phyloP scores from a whole-genome alignment of 331 rosid genomes.

The Rosa hybrid region DNA sequence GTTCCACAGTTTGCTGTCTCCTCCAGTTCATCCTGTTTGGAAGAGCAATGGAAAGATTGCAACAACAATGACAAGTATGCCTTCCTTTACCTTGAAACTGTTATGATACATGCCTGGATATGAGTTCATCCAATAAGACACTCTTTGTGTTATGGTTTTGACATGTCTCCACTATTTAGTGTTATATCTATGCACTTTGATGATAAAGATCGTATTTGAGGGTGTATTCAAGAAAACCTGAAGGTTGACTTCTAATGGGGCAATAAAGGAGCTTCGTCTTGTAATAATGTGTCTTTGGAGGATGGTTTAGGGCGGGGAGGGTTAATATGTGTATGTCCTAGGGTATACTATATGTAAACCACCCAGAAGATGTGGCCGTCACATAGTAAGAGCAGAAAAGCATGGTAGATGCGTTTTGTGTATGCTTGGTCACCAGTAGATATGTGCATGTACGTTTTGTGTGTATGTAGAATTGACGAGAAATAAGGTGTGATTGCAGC shows the following conservation, averaged over 20 bases:
- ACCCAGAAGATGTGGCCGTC: not conserved
- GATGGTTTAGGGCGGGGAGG: not conserved
- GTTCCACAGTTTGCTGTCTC: slow-evolving; percentile 44
- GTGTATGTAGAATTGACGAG: not conserved
- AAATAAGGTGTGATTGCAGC: not conserved
- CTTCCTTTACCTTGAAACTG: not conserved
- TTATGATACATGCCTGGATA: not conserved
- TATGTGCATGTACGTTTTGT: not conserved
- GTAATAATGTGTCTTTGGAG: not conserved
- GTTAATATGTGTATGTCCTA: not conserved
- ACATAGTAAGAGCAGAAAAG: not conserved
- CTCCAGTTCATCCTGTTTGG: slow-evolving; percentile 43
- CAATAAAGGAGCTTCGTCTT: not conserved
- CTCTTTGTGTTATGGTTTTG: not conserved
- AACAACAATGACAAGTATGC: slow-evolving; percentile 42
- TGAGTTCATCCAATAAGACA: not conserved
- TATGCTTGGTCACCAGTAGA: not conserved
- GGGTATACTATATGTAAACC: not conserved
- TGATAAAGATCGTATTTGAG: not conserved
- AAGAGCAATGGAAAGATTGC: slow-evolving; percentile 52
- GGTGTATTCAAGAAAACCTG: not conserved
- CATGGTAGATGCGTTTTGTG: not conserved
- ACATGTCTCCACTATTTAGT: not conserved
- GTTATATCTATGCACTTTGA: not conserved
- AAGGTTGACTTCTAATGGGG: not conserved